A percentile compares a stretch with the other conserved stretches of the same genome.
Evolutionary conservation across 768 basidiomycete species (phyloP).

Genomic region (Paxillus involutus): DNA sequence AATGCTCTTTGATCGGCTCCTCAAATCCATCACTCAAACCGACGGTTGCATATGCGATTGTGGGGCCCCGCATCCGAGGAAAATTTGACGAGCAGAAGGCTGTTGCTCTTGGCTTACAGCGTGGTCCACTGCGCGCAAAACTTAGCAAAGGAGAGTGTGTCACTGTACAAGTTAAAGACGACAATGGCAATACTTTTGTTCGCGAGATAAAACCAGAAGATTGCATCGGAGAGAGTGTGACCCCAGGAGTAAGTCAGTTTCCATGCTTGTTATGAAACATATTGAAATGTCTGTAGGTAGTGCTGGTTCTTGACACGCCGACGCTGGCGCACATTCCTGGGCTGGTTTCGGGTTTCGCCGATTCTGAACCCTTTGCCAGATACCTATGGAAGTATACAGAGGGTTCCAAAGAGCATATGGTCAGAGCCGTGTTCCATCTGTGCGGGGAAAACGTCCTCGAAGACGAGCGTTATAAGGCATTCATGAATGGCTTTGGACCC

Average conservation of each 20-base stretch:
- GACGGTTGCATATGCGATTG: slow-evolving; percentile 49
- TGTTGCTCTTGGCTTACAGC: slow-evolving; percentile 57
- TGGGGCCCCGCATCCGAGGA: slow-evolving; percentile 54
- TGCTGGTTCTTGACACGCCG: slow-evolving; percentile 75
- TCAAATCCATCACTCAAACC: slow-evolving; percentile 25
- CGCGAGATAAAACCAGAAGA: slow-evolving; percentile 61
- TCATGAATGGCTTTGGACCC: slow-evolving; percentile 68
- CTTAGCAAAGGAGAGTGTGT: slow-evolving; percentile 68
- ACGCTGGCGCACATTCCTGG: slow-evolving; percentile 53
- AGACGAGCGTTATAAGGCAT: slow-evolving; percentile 64
- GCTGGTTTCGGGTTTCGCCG: slow-evolving; percentile 47
- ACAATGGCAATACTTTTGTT: slow-evolving; percentile 39
- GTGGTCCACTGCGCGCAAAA: slow-evolving; percentile 54
- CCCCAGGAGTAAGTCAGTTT: slow-evolving; percentile 40
- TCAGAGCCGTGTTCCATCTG: slow-evolving; percentile 64
- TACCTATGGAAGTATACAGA: slow-evolving; percentile 45
- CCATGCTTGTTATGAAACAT: background rate
- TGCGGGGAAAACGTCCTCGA: slow-evolving; percentile 70
- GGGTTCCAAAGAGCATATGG: slow-evolving; percentile 40
- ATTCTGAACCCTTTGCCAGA: slow-evolving; percentile 46
- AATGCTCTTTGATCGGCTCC: slow-evolving; percentile 14
- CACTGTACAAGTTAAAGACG: slow-evolving; percentile 51
- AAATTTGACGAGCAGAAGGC: slow-evolving; percentile 78
- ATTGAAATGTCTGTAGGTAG: slow-evolving; percentile 38
- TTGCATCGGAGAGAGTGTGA: slow-evolving; percentile 52